These are phyloP conservation scores for Gossypium davidsonii DNA, from an alignment of 441 rosid genomes.

Conservation along the genomic window DNA sequence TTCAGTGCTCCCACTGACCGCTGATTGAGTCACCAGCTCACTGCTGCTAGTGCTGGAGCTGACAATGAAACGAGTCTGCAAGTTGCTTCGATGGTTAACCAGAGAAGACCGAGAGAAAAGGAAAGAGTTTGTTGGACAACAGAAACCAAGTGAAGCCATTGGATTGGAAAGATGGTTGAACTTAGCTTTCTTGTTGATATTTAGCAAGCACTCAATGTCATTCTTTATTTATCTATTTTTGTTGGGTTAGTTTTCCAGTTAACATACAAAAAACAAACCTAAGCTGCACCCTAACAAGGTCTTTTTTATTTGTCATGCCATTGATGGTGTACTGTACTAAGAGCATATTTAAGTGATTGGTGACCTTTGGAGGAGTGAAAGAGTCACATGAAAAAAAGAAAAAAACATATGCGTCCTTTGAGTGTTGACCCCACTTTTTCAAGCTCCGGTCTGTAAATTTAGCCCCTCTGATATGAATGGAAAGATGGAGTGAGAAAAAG, in stretches of 20 bases:
- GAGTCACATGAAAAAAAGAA: not conserved
- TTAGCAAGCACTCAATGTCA: not conserved
- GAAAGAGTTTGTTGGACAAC: not conserved
- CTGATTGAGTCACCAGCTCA: slow-evolving; percentile 3
- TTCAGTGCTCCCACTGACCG: not conserved
- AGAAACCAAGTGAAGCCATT: slow-evolving; percentile 10
- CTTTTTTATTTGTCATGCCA: not conserved
- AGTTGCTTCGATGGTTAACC: not conserved
- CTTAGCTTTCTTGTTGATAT: not conserved
- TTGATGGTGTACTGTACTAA: not conserved
- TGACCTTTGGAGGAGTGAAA: not conserved
- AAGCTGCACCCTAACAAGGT: not conserved
- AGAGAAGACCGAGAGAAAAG: not conserved
- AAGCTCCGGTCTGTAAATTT: not conserved
- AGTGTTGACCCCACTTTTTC: not conserved
- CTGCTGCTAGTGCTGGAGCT: not conserved
- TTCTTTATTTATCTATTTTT: not conserved
- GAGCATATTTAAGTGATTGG: not conserved
- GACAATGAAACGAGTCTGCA: not conserved
- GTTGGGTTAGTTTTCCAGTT: not conserved
- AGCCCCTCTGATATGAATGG: not conserved
- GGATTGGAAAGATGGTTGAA: not conserved
- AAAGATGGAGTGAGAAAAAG: too few relatives aligned
- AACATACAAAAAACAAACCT: not conserved
- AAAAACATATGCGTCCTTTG: not conserved